Base-by-base conservation (phyloP, 768 basidiomycete species). In the Punctularia strigosozonata region DNA sequence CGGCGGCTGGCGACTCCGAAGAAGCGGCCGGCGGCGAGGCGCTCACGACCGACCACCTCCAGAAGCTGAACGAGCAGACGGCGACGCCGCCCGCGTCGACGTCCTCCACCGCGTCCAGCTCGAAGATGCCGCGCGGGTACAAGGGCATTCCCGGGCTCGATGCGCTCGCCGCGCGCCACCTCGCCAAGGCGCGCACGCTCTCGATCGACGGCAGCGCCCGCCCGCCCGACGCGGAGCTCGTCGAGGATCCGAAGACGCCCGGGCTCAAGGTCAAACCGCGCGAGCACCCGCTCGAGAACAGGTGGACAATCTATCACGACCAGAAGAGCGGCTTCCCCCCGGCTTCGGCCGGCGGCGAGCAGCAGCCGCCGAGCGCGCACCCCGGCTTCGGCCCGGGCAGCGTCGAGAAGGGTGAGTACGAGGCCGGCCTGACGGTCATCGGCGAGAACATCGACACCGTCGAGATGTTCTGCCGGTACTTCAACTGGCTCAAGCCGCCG, bases 401-500 rank as follows among this genome's bases (percentile, higher is more conserved):
- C n/a, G n/a, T 79, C 12, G 84, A 86, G 46, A 71, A 79, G 13
- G 70, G 55, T 13, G 78, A 80, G 43, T 92, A 90, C 58, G 89
- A 90, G 61, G 88, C 87, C 4, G 81, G 83, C 0, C 64, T 94
- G 28, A 80, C 82, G 23, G 74, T 84, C 37, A 79, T 95, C 43
- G 91, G 89, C 46, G 85, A 86, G 49, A n/a, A n/a, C n/a, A 92
- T 92, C 56, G 73, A 78, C 54, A 91, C 91, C 10, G 90, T 91
- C 41, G 86, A 90, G 60, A 71, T 74, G 21, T 91, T 87, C 65
- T 90, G 88, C 59, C 76, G 88, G 15, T 87, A 88, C 63, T 85
- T 88, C 69, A 89, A 90, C 61, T 90, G 87, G 87, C 77, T 89
- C 45, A 90, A 90, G 58, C 83, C 84, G 0, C 91, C 91, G 8